These are phyloP conservation scores for Lactarius quietus DNA, from an alignment of 768 basidiomycete genomes.

Conservation along the genomic window DNA sequence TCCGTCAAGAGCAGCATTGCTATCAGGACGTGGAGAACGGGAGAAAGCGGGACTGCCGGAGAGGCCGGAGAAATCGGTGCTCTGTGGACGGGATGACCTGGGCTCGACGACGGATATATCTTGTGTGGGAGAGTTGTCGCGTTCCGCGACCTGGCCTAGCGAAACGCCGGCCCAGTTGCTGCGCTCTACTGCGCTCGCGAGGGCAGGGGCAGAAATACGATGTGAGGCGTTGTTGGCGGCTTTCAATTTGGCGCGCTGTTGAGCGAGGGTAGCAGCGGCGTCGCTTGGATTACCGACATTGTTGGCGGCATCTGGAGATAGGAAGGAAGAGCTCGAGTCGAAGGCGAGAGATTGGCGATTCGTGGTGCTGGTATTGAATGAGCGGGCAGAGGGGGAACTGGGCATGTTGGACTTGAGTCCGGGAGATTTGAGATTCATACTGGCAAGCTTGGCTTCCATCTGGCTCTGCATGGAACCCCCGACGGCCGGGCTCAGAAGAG, in stretches of 20 bases:
- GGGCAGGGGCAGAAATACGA: slow-evolving; percentile 51
- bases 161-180: slow-evolving; percentile 59
- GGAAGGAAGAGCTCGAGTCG: slow-evolving; percentile 55
- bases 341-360: slow-evolving; percentile 75
- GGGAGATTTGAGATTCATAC: slow-evolving; percentile 83
- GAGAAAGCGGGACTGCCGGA: slow-evolving; percentile 43
- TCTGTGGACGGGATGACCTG: slow-evolving; percentile 71
- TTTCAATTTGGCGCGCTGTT: slow-evolving; percentile 87
- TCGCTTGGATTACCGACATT: slow-evolving; percentile 40
- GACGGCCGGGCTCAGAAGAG: slow-evolving; percentile 88
- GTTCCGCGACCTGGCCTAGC: slow-evolving; percentile 85
- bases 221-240: slow-evolving; percentile 73
- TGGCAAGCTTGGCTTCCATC: slow-evolving; percentile 93
- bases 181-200: slow-evolving; percentile 32
- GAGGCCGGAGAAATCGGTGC: slow-evolving; percentile 80
- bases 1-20: slow-evolving; percentile 28
- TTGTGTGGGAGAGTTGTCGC: slow-evolving; percentile 56
- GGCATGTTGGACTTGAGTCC: slow-evolving; percentile 74
- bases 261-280: slow-evolving; percentile 78
- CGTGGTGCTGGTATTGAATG: slow-evolving; percentile 44
- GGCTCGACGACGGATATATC: slow-evolving; percentile 53
- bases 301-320: slow-evolving; percentile 83
- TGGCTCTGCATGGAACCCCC: slow-evolving; percentile 95
- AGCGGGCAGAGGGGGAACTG: slow-evolving; percentile 73
- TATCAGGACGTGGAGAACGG: slow-evolving; percentile 48